Conservation (phyloP, 1,284 basidiomycete species). For the Boletellus sp. region DNA sequence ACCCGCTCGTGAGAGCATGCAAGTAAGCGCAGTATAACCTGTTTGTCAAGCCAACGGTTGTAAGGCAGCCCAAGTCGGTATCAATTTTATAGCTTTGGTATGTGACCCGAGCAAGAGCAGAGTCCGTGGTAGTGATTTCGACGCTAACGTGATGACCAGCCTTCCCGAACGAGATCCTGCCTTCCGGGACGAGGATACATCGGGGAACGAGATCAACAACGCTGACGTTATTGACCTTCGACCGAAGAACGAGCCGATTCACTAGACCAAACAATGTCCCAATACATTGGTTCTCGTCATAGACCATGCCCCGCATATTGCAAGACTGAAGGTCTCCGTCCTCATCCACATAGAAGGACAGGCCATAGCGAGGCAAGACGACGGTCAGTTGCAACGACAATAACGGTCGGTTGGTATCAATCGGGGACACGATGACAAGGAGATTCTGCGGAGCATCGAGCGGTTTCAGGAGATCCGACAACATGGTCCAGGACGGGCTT, state of each 20-base stretch:
- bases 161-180: no score
- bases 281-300: no score
- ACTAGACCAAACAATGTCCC: no score
- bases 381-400: background rate
- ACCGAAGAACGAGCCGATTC: no score
- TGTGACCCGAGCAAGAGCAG: no score
- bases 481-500: background rate
- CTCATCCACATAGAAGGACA: background rate
- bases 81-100: conserved; percentile 40
- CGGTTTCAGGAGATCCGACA: background rate
- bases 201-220: no score
- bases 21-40: conserved; percentile 40
- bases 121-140: no score
- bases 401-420: background rate
- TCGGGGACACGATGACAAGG: background rate
- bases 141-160: no score
- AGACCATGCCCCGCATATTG: no score
- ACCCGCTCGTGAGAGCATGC: conserved; percentile 42
- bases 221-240: no score
- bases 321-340: no score
- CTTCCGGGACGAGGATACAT: no score
- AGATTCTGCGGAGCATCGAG: background rate
- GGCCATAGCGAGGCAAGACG: background rate
- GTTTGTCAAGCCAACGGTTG: conserved; percentile 25
- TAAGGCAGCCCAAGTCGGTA: conserved; percentile 31